Base-by-base conservation (phyloP, 352 stramenopile genomes). In the Pythium scleroteichum region DNA sequence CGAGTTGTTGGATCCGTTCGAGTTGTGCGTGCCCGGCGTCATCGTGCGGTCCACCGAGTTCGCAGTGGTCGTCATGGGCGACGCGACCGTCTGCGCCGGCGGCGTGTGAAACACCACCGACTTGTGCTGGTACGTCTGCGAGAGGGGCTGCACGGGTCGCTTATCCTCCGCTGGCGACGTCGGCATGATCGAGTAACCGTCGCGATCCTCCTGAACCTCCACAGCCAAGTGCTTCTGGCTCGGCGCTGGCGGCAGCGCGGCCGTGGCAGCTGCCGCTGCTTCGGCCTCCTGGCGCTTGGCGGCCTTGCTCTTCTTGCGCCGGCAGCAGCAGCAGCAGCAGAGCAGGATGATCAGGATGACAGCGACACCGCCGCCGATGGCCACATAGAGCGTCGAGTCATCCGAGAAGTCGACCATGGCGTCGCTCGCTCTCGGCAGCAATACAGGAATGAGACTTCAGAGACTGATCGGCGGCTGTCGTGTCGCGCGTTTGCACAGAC, bases 331-430 rank as follows among this genome's bases (percentile, higher is more conserved):
- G 44, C 54, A 62, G 33, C 47, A 62, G 29, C 45, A 62, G 26
- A 39, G 12, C 8, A 62, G 19, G 22, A 55, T 9, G 20, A 62
- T 23, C 26, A 62, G 45, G 16, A 54, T n/a, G 33, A 62, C 1
- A 16, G 13, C 33, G n/a, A 29, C 55, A 12, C 55, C 55, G 32
- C 2, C 46, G 22, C 55, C 55, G 45, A 62, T 53, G 20, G 39
- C 27, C 8, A 17, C 38, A 23, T 62, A 62, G 23, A 54, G 55
- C n/a, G 53, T 52, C 33, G 46, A 55, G 45, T 62, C 55, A 24
- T 54, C 45, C 3, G 55, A 62, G 33, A 55, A 62, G 17, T 62
- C 55, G 46, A 62, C 10, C 55, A 59, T 59, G 29, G 29, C 29
- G 5, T 44, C 17, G 4, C 38, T n/a, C 16, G 17, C n/a, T n/a